Base-by-base conservation (phyloP, 1,284 basidiomycete genomes). In the Apiotrichum sp. region DNA sequence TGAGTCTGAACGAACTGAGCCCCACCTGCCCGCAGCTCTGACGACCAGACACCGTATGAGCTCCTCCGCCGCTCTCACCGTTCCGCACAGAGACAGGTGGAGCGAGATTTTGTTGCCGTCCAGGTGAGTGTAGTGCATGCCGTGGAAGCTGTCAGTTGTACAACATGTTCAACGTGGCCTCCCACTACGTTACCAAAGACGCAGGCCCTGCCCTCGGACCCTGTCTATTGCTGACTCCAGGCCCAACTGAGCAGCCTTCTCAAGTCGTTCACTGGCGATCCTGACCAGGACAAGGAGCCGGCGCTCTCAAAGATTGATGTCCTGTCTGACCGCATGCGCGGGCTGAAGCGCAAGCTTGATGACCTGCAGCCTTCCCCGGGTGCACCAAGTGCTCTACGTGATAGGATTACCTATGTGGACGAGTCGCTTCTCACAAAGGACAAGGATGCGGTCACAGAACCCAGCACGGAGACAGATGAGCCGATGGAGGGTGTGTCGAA, bases 261-360 rank as follows among this genome's bases (percentile, higher is more conserved):
- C 41, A 65, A 66, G 46, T 52, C 55, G 6, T 52, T 66, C 32
- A 58, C 61, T 14, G 58, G 53, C 41, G 49, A 48, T 16, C 55
- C 60, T 6, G 61, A 62, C 6, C 59, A 59, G 11, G 59, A 57
- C 35, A 50, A 57, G 39, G 63, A 55, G 4, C 39, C 40, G 2
- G 56, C 64, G 1, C 50, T 67, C 2, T 29, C 47, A 29, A 72
- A 70, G 57, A 52, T 77, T 4, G 72, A 69, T 49, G 60, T 60
- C 8, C 66, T 65, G 4, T 51, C 48, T 2, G 75, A 77, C 29
- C 62, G 74, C 13, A 60, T 71, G 11, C 66, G 65, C 36, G 72
- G 72, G 0, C 60, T 78, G n/a, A 78, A 77, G 62, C 67, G 75
- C 33, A 78, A 78, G 69, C 74, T 76, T 33, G 60, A 61, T 46